Evolutionary conservation across 345 rosid species (phyloP).

Genomic region (Erodium maritimum): DNA sequence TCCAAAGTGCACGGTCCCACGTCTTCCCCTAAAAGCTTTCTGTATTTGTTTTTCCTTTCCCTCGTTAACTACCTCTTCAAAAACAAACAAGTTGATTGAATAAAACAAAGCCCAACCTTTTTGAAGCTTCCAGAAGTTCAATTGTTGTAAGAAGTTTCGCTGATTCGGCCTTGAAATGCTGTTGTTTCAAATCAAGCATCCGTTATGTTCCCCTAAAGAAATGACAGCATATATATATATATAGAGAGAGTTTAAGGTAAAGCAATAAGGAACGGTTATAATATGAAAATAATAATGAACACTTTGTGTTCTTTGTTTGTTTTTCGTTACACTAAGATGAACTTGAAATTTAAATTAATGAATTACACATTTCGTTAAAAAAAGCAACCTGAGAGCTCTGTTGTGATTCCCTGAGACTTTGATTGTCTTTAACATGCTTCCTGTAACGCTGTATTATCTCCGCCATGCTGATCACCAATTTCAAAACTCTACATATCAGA

Average conservation of each 20-base stretch:
- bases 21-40: background rate
- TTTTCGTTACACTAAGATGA: no score
- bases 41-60: no score
- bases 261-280: no score
- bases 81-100: background rate
- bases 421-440: background rate
- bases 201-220: background rate
- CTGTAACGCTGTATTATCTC: background rate
- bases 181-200: background rate
- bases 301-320: no score
- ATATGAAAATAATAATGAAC: no score
- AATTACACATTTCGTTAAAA: no score
- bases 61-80: no score
- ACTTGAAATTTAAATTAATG: no score
- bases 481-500: no score
- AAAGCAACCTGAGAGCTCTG: background rate
- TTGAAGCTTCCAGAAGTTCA: slow-evolving; percentile 1
- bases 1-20: background rate
- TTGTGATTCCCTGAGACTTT: background rate
- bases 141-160: background rate
- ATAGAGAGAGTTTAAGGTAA: no score
- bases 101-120: background rate
- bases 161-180: background rate
- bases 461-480: background rate
- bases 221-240: no score